A percentile compares a stretch with the other conserved stretches of the same genome.
Evolutionary conservation across 208 protist species (phyloP).

Genomic region (Acanthamoeba polyphaga): DNA sequence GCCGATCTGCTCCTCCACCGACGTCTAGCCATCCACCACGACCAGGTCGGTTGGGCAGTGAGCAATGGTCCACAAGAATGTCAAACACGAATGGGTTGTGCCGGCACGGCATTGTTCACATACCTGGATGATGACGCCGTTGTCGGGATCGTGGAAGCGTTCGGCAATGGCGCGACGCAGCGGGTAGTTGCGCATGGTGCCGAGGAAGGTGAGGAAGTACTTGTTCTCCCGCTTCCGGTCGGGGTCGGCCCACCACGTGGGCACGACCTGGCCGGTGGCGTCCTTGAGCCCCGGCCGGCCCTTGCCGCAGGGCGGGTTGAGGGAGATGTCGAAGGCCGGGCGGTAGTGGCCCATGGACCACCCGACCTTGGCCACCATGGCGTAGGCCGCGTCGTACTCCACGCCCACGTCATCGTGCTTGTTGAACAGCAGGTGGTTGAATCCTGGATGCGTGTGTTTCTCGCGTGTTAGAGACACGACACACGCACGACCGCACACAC

Average conservation of each 20-base stretch:
- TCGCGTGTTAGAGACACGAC: neutral
- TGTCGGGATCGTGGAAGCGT: neutral
- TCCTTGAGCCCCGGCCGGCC: neutral
- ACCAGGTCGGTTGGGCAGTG: too few relatives aligned
- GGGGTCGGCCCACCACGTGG: neutral
- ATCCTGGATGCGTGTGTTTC: neutral
- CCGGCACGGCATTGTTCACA: neutral
- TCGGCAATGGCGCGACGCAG: neutral
- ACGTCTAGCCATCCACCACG: neutral
- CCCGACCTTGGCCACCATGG: neutral
- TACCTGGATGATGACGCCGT: neutral
- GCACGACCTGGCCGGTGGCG: neutral
- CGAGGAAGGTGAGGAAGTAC: neutral
- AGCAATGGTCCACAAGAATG: too few relatives aligned
- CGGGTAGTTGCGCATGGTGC: neutral
- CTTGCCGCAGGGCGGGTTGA: neutral
- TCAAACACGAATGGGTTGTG: too few relatives aligned
- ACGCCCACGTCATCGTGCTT: neutral
- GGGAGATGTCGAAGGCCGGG: neutral
- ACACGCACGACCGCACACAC: too few relatives aligned
- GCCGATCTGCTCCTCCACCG: neutral
- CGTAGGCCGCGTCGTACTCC: neutral
- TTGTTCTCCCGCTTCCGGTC: neutral
- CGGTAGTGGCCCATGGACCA: neutral
- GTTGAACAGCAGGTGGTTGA: neutral